Evolutionary conservation across 2,329 filamentous ascomycete genomes (phyloP), one percentile per base, ranked within the genome.

Genomic region (Cercospora sp.): DNA sequence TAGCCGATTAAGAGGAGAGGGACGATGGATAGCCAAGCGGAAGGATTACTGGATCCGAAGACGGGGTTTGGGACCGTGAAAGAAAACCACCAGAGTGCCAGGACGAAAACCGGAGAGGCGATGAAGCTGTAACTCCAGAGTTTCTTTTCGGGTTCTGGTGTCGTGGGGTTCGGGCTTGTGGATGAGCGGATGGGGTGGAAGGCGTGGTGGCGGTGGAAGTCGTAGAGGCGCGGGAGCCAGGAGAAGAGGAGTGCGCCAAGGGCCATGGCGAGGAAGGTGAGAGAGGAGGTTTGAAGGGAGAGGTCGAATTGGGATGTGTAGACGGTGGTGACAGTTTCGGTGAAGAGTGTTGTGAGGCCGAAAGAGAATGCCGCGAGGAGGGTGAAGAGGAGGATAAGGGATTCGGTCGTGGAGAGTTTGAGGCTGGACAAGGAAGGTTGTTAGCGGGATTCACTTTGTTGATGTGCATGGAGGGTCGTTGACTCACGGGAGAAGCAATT

Each of bases 191-290:
- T n/a, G 36, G 36, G 36, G 5, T 6, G 69, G 31, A 74, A 72
- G 8, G 69, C 68, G 16, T 75, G 72, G 23, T 79, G 72, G 6
- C 81, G 72, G 9, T 75, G 75, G 28, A 76, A 69, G 65, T 86
- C 83, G 58, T 81, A 77, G 6, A 84, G 64, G 0, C 83, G 79
- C 0, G 81, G 80, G 0, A 84, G 70, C 16, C 83, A 77, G 20
- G 80, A 82, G 31, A 82, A 72, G 8, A 79, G 45, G 1, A 81
- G 3, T 1, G 45, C 77, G 3, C 83, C 83, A 0, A 91, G 80
- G 88, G 92, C 77, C 89, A 93, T 73, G 85, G 80, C 70, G 75
- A 83, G 83, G 79, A 90, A 85, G 80, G 78, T 55, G 76, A 82
- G 73, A 70, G 79, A 67, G 90, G 91, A 72, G 3, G 80, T 71